Percentiles rank a stretch among this genome's conserved stretches.
Evolutionary conservation across 139 green algal species (phyloP).

Genomic region (Micractinium sp.): DNA sequence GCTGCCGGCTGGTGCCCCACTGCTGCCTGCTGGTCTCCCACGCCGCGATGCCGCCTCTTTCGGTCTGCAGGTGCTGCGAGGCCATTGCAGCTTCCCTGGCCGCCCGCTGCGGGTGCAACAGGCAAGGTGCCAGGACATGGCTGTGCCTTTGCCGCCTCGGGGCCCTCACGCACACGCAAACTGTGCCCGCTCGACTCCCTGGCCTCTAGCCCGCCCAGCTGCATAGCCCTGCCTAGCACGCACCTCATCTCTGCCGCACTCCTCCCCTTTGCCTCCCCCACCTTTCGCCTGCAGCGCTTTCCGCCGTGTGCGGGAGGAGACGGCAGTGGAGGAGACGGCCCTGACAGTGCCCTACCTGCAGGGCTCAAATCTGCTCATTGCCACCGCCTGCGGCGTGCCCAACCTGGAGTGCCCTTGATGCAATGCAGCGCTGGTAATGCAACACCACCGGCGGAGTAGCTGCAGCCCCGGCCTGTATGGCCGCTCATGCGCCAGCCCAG

Average conservation of each 20-base stretch:
- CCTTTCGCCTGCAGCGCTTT: background rate
- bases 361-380: background rate
- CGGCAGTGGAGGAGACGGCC: background rate
- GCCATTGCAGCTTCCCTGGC: background rate
- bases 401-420: background rate
- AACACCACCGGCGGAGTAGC: no score
- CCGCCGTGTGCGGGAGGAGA: background rate
- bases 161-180: background rate
- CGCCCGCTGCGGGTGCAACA: background rate
- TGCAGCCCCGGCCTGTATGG: no score
- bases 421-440: no score
- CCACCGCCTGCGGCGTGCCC: background rate
- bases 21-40: background rate
- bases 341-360: background rate
- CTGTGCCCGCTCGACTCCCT: background rate
- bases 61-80: background rate
- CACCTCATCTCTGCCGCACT: background rate
- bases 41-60: no score
- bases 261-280: no score
- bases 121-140: background rate
- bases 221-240: no score
- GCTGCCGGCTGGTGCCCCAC: background rate
- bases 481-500: no score
- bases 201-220: no score
- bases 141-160: no score